Evolutionary conservation across 805 yeast species (phyloP), one percentile per base, ranked within the genome.

Genomic region (Starmera dryadoides): DNA sequence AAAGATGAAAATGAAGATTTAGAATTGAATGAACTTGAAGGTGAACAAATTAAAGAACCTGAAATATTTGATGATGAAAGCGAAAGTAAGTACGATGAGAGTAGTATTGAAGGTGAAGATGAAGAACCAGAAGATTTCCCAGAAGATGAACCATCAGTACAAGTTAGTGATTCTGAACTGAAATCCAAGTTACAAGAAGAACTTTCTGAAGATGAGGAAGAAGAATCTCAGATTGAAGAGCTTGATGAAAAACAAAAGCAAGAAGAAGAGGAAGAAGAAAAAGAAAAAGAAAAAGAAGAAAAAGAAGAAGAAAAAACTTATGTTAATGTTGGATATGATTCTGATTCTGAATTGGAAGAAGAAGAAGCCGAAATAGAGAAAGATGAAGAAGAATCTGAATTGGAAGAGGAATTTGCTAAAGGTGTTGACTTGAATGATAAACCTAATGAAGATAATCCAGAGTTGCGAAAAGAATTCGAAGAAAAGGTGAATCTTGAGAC

Each of bases 381-480:
- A 14, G 16, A 3, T 30, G 32, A 29, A 17, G 33, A 17, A 23
- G 22, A 29, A 28, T 22, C 16, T 11, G 11, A 8, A 4, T 15
- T 33, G 3, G 34, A 21, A 20, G 16, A 6, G 6, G 30, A 28
- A 6, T 14, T 28, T 11, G n/a, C 30, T 28, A 28, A 22, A n/a
- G 30, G 23, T 10, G 34, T 17, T 17, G 15, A 18, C 3, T 25
- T 42, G n/a, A 25, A 19, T n/a, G 38, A 40, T n/a, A 34, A 43
- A 10, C 32, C 37, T 12, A 35, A 36, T 9, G 35, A 30, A 29
- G 37, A 6, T 29, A 28, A 35, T 32, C 41, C 11, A 9, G 39
- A 35, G 29, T 15, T 35, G 31, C 7, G 20, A n/a, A 29, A 9
- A 29, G 34, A 15, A 9, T 14, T 18, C 9, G 21, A 14, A 18